These are phyloP conservation scores for Zygosaccharomyces kombuchaensis DNA, from an alignment of 805 yeast genomes.

Conservation along the genomic window DNA sequence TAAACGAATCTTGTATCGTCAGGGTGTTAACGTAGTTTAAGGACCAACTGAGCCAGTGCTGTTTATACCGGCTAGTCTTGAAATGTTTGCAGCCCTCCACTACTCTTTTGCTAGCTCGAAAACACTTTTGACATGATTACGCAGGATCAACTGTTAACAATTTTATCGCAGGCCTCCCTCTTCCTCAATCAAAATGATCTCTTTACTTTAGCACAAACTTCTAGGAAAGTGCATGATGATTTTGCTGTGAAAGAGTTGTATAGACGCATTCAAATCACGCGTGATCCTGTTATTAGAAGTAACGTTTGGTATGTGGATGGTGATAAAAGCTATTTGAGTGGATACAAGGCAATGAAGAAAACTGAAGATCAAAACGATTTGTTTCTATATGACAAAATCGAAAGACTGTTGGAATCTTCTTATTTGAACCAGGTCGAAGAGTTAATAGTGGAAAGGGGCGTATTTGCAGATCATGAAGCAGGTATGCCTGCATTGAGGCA, in stretches of 20 bases:
- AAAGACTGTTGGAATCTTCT: conserved; percentile 37
- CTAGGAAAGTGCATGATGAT: conserved; percentile 30
- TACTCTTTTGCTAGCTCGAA: neutral
- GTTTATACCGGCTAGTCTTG: neutral
- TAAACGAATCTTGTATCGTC: neutral
- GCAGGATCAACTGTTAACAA: conserved; percentile 9
- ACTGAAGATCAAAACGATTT: conserved; percentile 37
- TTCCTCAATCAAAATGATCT: conserved; percentile 41
- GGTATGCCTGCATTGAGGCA: conserved; percentile 16
- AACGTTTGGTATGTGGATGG: conserved; percentile 35
- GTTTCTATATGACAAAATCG: conserved; percentile 38
- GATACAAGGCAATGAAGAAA: conserved; percentile 34
- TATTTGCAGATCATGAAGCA: conserved; percentile 27
- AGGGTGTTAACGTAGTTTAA: neutral
- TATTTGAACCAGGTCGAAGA: conserved; percentile 35
- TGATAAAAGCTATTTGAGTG: conserved; percentile 39
- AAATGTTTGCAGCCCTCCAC: neutral
- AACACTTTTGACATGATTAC: neutral
- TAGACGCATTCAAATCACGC: conserved; percentile 35
- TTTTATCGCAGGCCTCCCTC: conserved; percentile 12
- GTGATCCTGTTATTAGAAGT: conserved; percentile 32
- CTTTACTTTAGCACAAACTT: conserved; percentile 33
- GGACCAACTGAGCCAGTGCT: neutral
- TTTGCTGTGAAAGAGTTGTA: conserved; percentile 37
- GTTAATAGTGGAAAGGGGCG: conserved; percentile 34